These are phyloP conservation scores for Boletus vinaceobasis DNA, from an alignment of 768 basidiomycete genomes.

Conservation along the genomic window DNA sequence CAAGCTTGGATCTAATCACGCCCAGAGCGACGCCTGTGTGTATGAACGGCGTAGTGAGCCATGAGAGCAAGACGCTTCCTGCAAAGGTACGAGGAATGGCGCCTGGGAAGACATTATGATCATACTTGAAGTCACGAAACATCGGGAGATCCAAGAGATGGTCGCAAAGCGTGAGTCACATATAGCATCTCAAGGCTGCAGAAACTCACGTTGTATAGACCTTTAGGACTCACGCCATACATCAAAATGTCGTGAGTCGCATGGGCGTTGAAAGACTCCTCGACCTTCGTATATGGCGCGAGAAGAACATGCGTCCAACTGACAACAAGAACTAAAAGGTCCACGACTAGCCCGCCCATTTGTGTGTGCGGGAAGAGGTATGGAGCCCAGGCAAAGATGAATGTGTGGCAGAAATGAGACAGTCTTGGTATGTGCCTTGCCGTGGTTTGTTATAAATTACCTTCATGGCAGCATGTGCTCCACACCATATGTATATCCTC, in stretches of 20 bases:
- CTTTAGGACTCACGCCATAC: slow-evolving; percentile 53
- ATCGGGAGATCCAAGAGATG: background rate
- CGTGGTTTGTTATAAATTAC: no score
- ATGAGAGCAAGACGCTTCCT: slow-evolving; percentile 69
- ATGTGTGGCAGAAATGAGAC: background rate
- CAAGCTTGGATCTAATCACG: slow-evolving; percentile 51
- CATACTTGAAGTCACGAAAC: slow-evolving; percentile 54
- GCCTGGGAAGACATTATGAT: slow-evolving; percentile 86
- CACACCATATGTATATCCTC: no score
- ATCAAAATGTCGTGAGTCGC: slow-evolving; percentile 84
- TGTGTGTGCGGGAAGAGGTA: background rate
- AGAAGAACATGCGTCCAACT: slow-evolving; percentile 69
- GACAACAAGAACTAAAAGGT: slow-evolving; percentile 47
- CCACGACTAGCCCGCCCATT: slow-evolving; percentile 36
- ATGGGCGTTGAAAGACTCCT: slow-evolving; percentile 95
- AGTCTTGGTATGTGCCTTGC: no score
- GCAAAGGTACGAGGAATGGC: slow-evolving; percentile 87
- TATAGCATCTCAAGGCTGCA: background rate
- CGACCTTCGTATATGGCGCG: slow-evolving; percentile 92
- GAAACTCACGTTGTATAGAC: slow-evolving; percentile 48
- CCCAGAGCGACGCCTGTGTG: slow-evolving; percentile 40
- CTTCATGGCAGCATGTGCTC: background rate
- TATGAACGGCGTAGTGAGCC: slow-evolving; percentile 49
- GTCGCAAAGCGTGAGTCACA: slow-evolving; percentile 5
- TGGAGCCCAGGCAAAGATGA: background rate